Base-by-base conservation (phyloP, 2,329 filamentous ascomycete genomes). In the Penicillium corylophilum region DNA sequence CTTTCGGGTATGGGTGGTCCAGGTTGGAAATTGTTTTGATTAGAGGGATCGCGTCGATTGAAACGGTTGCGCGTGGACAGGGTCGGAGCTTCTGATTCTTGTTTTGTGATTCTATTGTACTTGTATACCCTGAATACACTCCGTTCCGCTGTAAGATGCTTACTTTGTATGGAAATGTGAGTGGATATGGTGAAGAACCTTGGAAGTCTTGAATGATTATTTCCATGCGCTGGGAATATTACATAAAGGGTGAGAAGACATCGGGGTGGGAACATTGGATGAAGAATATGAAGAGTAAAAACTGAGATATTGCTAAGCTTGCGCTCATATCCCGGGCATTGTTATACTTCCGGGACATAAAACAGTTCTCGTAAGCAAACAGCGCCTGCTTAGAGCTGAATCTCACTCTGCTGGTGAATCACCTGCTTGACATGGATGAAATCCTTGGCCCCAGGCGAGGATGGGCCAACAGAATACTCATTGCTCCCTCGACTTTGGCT, bases 401-500 rank as follows among this genome's bases (percentile, higher is more conserved):
- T 12, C 55, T 69, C 64, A 18, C 62, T 68, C 50, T 69, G 61
- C 54, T 71, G 69, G 35, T 56, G 62, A 35, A 71, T 69, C 2
- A 69, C 65, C 43, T 67, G 68, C 51, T 65, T 68, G 5, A 71
- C 60, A 29, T 61, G 64, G 44, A 71, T 71, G 26, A 62, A 62
- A 15, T 61, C 61, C 12, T 54, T 55, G 24, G 31, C 50, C 16
- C 31, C 23, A 16, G 49, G 50, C 1, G 54, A 50, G 28, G 29
- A 24, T n/a, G 56, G 48, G 2, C 47, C 47, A 12, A 28, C 31
- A 0, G 52, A 54, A 18, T 61, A 44, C 18, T 69, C 66, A 36
- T 55, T 53, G 33, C 64, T 69, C 1, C 50, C 49, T 9, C 61
- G 59, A n/a, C 56, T 64, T 39, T 55, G 54, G 18, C 58, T 65